Conservation (phyloP, 208 protist genomes). For the Crithidia expoeki region DNA sequence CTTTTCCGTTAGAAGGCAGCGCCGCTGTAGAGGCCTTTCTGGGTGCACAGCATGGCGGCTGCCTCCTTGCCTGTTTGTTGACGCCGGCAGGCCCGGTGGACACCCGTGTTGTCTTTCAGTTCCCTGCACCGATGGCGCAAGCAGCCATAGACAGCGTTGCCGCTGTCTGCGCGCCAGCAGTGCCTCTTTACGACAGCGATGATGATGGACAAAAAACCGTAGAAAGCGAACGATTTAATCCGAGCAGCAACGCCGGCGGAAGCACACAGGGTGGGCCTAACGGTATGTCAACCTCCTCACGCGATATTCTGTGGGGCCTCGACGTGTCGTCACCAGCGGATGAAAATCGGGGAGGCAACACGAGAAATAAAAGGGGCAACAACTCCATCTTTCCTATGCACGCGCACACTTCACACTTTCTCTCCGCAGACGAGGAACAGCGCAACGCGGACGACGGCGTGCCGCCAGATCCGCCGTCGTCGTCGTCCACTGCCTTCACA, state of each 20-base stretch:
- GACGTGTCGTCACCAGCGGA: too few species aligned
- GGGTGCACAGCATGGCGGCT: slow-evolving; percentile 38
- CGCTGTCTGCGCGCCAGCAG: slow-evolving; percentile 2
- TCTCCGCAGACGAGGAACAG: slow-evolving; percentile 24
- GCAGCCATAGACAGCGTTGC: slow-evolving; percentile 16
- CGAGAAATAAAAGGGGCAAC: neutral
- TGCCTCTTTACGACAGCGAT: neutral
- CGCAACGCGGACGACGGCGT: neutral
- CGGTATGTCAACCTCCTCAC: neutral
- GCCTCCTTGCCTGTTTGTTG: slow-evolving; percentile 41
- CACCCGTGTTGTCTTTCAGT: slow-evolving; percentile 31
- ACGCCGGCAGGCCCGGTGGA: slow-evolving; percentile 31
- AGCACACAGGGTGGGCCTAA: neutral
- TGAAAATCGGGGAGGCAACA: too few species aligned
- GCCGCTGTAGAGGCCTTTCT: slow-evolving; percentile 36
- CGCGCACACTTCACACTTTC: slow-evolving; percentile 35
- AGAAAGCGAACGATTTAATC: neutral
- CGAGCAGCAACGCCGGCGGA: neutral
- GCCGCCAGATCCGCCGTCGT: neutral
- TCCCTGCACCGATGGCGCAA: slow-evolving; percentile 24
- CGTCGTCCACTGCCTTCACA: neutral
- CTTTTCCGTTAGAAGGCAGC: neutral
- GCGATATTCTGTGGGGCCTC: neutral
- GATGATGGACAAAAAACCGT: neutral
- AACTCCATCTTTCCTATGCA: slow-evolving; percentile 16